These are phyloP conservation scores for Pichia deserticola DNA, from an alignment of 805 yeast species.

Conservation along the genomic window DNA sequence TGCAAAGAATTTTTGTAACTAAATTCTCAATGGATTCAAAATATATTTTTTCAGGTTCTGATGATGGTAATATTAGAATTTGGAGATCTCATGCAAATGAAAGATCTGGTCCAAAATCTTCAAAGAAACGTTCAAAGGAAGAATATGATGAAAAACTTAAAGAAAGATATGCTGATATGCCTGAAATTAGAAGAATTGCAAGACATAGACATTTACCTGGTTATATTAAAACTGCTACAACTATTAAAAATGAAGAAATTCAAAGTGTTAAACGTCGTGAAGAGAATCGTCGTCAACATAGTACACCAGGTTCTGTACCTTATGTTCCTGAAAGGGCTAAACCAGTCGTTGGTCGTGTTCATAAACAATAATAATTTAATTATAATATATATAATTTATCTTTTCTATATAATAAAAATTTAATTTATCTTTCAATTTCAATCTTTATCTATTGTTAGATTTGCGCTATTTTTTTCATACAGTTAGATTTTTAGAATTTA, in stretches of 20 bases:
- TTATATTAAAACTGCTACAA: constrained; percentile 81
- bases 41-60: constrained; percentile 85
- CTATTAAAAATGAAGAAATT: constrained; percentile 71
- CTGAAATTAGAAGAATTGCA: constrained; percentile 83
- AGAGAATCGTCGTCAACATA: constrained; percentile 73
- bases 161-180: constrained; percentile 92
- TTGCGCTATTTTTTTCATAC: too few species aligned
- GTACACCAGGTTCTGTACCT: constrained; percentile 54
- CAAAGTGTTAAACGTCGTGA: constrained; percentile 73
- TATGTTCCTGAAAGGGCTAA: constrained; percentile 70
- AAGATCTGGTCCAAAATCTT: constrained; percentile 70
- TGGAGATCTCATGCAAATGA: constrained; percentile 91
- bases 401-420: background rate
- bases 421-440: background rate
- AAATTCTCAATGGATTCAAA: constrained; percentile 84
- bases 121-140: constrained; percentile 71
- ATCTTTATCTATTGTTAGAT: too few species aligned
- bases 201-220: constrained; percentile 90
- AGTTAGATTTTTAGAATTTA: too few species aligned
- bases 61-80: constrained; percentile 89
- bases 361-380: constrained; percentile 31
- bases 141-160: constrained; percentile 90
- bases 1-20: constrained; percentile 89
- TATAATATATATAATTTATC: background rate
- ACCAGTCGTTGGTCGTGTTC: constrained; percentile 79